phyloP scores from a whole-genome alignment of 106 monocot genomes.

The Dioscorea alata region DNA sequence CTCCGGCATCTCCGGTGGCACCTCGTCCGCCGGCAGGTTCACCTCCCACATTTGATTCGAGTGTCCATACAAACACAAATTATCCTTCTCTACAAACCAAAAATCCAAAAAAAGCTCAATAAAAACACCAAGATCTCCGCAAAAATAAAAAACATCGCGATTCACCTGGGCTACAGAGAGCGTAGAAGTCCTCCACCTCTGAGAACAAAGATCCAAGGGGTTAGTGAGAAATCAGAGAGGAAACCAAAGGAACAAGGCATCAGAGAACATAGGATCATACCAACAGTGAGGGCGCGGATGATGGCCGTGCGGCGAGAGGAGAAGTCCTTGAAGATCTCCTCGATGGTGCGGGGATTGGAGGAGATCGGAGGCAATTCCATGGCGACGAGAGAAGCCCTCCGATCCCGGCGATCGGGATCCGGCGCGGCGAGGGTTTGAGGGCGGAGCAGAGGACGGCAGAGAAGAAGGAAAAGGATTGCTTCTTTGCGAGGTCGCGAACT shows the following conservation, averaged over 20 bases:
- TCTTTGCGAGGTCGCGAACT: too few species aligned
- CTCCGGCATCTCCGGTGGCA: slow-evolving; percentile 96
- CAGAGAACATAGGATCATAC: slow-evolving; percentile 4
- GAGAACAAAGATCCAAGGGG: slow-evolving; percentile 7
- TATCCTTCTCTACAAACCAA: slow-evolving; percentile 71
- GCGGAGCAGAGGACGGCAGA: background rate
- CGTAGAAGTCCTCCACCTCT: slow-evolving; percentile 90
- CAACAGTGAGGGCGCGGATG: slow-evolving; percentile 76
- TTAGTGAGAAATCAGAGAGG: background rate
- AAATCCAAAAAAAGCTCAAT: background rate
- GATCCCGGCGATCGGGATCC: background rate
- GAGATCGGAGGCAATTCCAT: slow-evolving; percentile 30
- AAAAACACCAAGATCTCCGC: background rate
- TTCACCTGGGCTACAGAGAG: slow-evolving; percentile 80
- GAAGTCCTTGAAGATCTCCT: slow-evolving; percentile 91
- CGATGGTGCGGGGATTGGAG: slow-evolving; percentile 71
- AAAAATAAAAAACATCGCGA: background rate
- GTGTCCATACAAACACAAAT: slow-evolving; percentile 79
- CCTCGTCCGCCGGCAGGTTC: slow-evolving; percentile 87
- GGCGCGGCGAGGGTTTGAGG: background rate
- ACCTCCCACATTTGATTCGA: slow-evolving; percentile 82
- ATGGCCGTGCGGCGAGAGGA: slow-evolving; percentile 61
- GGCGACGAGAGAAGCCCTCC: background rate
- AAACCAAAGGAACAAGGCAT: background rate
- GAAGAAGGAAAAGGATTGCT: background rate